Percentiles rank a stretch among this genome's conserved stretches.
Conservation (phyloP, 2,329 filamentous ascomycete species). For the Zasmidium citrigriseum region DNA sequence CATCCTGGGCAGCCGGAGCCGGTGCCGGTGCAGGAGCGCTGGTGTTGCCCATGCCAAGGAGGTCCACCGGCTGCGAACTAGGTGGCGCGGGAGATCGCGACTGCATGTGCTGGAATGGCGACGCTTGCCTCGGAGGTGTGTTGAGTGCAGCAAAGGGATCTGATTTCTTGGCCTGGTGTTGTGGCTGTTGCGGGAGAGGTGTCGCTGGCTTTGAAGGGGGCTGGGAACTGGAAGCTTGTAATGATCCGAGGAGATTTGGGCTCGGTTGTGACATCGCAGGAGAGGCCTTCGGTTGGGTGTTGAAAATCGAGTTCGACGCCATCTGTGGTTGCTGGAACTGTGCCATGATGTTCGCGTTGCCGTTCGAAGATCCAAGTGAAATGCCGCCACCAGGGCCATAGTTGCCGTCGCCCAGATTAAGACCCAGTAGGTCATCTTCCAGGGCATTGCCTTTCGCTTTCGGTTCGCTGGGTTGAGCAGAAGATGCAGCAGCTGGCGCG, state of each 20-base stretch:
- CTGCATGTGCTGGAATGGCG: conserved; percentile 51
- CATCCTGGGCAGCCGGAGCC: conserved; percentile 54
- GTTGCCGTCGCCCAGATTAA: conserved; percentile 73
- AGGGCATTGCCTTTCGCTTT: conserved; percentile 63
- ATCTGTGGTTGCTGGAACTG: conserved; percentile 34
- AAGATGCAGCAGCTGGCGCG: neutral
- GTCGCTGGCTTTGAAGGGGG: conserved; percentile 52
- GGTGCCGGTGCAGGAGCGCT: conserved; percentile 46
- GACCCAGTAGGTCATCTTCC: conserved; percentile 86
- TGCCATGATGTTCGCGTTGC: conserved; percentile 34
- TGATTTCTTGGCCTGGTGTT: conserved; percentile 37
- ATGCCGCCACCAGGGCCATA: conserved; percentile 80
- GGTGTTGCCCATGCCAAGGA: conserved; percentile 32
- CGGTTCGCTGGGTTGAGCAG: conserved; percentile 39
- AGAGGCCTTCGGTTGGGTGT: conserved; percentile 23
- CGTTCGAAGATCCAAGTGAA: conserved; percentile 61
- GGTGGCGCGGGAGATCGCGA: conserved; percentile 37
- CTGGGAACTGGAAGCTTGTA: conserved; percentile 33
- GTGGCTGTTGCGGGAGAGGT: conserved; percentile 41
- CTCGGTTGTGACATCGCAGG: conserved; percentile 9
- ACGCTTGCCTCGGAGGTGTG: conserved; percentile 53
- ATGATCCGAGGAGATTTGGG: conserved; percentile 31
- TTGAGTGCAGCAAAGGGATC: conserved; percentile 64
- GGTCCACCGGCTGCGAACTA: conserved; percentile 26
- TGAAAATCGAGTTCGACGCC: conserved; percentile 33